A percentile compares a stretch with the other conserved stretches of the same genome.
Conservation (phyloP, 352 stramenopile genomes). For the Chrysophaeum taylorii region DNA sequence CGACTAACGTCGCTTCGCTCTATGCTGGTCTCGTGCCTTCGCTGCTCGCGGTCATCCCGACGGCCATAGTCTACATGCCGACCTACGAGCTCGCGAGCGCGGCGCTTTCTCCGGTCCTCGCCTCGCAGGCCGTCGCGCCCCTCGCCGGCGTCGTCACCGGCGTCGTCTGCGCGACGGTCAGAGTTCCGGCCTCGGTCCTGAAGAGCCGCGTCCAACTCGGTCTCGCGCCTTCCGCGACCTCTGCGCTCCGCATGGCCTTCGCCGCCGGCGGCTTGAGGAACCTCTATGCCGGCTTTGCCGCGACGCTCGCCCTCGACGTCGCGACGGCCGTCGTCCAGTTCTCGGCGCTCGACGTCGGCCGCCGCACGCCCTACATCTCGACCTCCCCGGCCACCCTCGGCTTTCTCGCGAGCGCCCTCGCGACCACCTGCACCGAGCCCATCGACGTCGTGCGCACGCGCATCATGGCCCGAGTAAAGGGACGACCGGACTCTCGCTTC, state of each 20-base stretch:
- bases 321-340: constrained; percentile 11
- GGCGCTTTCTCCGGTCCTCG: neutral
- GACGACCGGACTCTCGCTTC: neutral
- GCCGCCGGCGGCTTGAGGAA: neutral
- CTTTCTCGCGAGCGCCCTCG: neutral
- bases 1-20: neutral
- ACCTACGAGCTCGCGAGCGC: neutral
- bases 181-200: constrained; percentile 2
- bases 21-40: neutral
- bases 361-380: neutral
- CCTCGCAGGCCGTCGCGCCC: neutral
- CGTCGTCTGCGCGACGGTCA: constrained; percentile 3
- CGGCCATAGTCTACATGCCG: constrained; percentile 14
- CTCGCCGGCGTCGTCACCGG: neutral
- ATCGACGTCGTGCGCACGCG: constrained; percentile 15
- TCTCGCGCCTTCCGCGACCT: neutral
- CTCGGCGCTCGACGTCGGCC: neutral
- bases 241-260: neutral
- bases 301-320: constrained; percentile 12
- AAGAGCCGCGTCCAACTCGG: constrained; percentile 11
- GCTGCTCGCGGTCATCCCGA: constrained; percentile 1
- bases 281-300: constrained; percentile 5
- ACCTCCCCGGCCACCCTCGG: neutral
- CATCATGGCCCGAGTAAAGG: neutral
- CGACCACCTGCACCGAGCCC: neutral